phyloP scores from a whole-genome alignment of 2,329 filamentous ascomycete species.

The Clarireedia homoeocarpa region DNA sequence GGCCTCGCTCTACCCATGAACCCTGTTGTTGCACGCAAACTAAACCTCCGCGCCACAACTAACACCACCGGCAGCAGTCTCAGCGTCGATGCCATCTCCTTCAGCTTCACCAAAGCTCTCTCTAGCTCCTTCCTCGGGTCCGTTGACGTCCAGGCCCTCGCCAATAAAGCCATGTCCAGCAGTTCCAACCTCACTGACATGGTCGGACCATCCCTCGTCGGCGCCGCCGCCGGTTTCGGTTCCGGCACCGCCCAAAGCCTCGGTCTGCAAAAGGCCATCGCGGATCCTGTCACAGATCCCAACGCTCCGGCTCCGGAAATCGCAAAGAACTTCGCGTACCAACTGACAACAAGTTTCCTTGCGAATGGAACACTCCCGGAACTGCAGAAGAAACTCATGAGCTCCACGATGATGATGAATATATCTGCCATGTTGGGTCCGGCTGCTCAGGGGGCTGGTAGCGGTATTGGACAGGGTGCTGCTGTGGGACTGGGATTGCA shows the following conservation, averaged over 20 bases:
- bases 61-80: not conserved
- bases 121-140: slow-evolving; percentile 7
- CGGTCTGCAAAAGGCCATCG: not conserved
- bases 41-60: not conserved
- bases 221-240: slow-evolving; percentile 1
- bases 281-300: not conserved
- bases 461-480: slow-evolving; percentile 3
- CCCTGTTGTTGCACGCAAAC: not conserved
- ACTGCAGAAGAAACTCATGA: slow-evolving; percentile 1
- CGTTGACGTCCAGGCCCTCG: slow-evolving; percentile 1
- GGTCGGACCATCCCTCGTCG: not conserved
- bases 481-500: slow-evolving; percentile 5
- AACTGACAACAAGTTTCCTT: slow-evolving; percentile 3
- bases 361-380: not conserved
- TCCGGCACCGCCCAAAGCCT: slow-evolving; percentile 1
- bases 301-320: not conserved
- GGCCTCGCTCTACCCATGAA: slow-evolving; percentile 6
- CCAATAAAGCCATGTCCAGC: slow-evolving; percentile 3
- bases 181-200: not conserved
- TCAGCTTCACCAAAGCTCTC: slow-evolving; percentile 5
- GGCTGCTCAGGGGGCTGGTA: not conserved
- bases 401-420: not conserved
- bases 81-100: not conserved
- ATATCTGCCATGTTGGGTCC: not conserved
- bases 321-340: slow-evolving; percentile 2